phyloP scores from a whole-genome alignment of 345 rosid species.

The Xanthoceras sorbifolium region DNA sequence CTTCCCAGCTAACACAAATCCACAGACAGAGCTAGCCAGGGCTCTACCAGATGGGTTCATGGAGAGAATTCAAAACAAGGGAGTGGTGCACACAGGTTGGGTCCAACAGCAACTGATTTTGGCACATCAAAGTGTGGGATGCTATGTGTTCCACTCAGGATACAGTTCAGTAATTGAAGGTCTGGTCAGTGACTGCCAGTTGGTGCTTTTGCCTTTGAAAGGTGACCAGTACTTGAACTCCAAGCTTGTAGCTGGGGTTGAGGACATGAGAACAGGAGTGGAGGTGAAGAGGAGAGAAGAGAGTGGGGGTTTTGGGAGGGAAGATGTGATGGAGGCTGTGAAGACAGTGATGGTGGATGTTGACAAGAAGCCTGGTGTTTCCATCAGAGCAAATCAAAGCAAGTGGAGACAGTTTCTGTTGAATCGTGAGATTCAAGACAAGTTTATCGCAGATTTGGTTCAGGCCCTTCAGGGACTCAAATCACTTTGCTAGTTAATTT shows the following conservation, averaged over 20 bases:
- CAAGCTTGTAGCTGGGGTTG: conserved; percentile 24
- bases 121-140: conserved; percentile 29
- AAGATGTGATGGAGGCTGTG: conserved; percentile 25
- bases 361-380: conserved; percentile 28
- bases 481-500: too few species aligned
- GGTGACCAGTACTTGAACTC: conserved; percentile 41
- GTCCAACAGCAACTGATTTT: conserved; percentile 35
- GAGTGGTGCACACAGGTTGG: conserved; percentile 35
- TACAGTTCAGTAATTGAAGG: conserved; percentile 39
- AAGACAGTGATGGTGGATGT: conserved; percentile 32
- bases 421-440: too few species aligned
- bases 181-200: conserved; percentile 29
- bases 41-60: conserved; percentile 32
- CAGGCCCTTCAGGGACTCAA: too few species aligned
- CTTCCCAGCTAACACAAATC: conserved; percentile 20
- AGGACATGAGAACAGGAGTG: conserved; percentile 31
- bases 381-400: conserved; percentile 27
- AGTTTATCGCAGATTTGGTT: too few species aligned
- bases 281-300: conserved; percentile 35
- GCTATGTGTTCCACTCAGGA: conserved; percentile 32
- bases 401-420: conserved; percentile 31
- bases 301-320: conserved; percentile 30
- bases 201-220: conserved; percentile 37
- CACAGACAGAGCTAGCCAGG: not conserved
- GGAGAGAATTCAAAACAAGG: conserved; percentile 33